Evolutionary conservation across 148 eudicot genomes (phyloP).

Genomic region (Vaccinium vitisidaea): DNA sequence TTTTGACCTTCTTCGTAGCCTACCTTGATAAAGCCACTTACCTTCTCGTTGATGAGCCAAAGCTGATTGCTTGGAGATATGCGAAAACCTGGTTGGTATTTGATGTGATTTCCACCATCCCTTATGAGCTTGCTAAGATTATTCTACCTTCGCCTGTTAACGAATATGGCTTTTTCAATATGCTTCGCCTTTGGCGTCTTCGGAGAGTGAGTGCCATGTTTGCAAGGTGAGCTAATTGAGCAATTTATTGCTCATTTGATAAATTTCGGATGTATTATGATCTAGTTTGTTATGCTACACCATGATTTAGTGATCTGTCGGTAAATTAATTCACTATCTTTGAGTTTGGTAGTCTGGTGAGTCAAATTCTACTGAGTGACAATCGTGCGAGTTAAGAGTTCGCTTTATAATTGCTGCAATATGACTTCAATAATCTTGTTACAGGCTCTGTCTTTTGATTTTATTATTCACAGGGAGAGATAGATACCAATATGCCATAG

Average conservation of each 20-base stretch:
- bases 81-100: constrained; percentile 54
- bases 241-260: neutral
- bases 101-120: constrained; percentile 70
- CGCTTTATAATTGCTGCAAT: neutral
- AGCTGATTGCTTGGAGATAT: constrained; percentile 60
- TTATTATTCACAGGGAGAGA: neutral
- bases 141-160: constrained; percentile 39
- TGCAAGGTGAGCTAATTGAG: constrained; percentile 48
- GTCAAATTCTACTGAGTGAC: neutral
- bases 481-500: neutral
- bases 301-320: neutral
- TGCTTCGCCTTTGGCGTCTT: constrained; percentile 91
- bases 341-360: neutral
- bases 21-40: constrained; percentile 63
- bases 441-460: neutral
- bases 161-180: constrained; percentile 60
- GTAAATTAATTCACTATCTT: neutral
- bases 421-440: neutral
- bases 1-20: constrained; percentile 60
- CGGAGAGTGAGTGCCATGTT: constrained; percentile 77
- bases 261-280: neutral
- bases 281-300: neutral
- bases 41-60: constrained; percentile 63
- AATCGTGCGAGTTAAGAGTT: neutral
- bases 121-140: constrained; percentile 51